phyloP scores from a whole-genome alignment of 139 green algal species.

The Mychonastes homosphaera region DNA sequence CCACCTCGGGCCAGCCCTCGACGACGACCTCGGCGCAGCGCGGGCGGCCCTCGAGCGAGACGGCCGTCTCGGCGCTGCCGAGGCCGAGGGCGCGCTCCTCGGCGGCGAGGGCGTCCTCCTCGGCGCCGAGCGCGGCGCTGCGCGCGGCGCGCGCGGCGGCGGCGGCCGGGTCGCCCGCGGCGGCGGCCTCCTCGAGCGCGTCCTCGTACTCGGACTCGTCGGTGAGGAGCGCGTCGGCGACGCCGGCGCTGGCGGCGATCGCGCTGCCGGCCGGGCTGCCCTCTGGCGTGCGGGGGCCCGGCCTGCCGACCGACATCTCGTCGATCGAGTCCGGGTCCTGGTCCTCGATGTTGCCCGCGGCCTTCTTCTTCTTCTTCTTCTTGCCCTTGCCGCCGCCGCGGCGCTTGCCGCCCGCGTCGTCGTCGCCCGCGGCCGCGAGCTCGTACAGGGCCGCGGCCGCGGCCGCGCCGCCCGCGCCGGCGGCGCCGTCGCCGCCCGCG shows the following conservation, averaged over 20 bases:
- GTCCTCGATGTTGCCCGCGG: constrained; percentile 4
- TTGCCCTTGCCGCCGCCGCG: not conserved
- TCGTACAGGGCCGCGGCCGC: constrained; percentile 15
- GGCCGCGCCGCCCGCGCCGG: constrained; percentile 7
- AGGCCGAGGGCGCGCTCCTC: constrained; percentile 4
- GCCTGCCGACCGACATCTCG: too few species aligned
- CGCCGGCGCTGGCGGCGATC: constrained; percentile 3
- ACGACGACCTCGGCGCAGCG: constrained; percentile 47
- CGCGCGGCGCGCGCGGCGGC: too few species aligned
- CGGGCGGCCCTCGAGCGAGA: constrained; percentile 27
- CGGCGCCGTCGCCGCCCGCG: constrained; percentile 22
- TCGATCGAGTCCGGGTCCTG: constrained; percentile 5
- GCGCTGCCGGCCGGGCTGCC: too few species aligned
- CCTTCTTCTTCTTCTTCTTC: constrained; percentile 16
- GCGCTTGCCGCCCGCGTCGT: too few species aligned
- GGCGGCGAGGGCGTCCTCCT: constrained; percentile 2
- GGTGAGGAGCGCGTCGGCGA: constrained; percentile 13
- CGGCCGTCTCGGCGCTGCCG: constrained; percentile 2
- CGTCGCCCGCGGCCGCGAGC: constrained; percentile 14
- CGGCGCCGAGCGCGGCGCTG: not conserved
- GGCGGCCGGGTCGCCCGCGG: constrained; percentile 9
- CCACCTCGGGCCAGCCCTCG: constrained; percentile 42
- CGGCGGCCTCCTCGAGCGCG: constrained; percentile 10
- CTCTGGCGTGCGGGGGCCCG: too few species aligned
- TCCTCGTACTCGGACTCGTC: constrained; percentile 14